Base-by-base conservation (phyloP, 1,284 basidiomycete genomes). In the Marasmius sp. region DNA sequence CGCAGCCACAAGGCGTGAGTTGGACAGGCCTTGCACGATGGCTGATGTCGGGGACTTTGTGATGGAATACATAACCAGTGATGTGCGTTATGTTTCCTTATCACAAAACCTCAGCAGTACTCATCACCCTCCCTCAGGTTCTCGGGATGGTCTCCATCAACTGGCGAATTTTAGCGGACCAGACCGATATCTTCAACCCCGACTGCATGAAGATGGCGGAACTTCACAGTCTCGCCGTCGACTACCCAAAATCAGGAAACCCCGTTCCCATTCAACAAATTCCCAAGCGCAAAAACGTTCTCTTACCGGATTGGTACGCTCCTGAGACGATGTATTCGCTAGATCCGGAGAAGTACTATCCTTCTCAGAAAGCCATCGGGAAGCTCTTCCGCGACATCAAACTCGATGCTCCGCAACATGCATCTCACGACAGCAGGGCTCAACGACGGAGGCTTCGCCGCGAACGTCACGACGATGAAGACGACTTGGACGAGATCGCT, bases 11-110 rank as follows among this genome's bases (percentile, higher is more conserved):
- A 82, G 75, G 66, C 84, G 81, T 58, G 56, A 77, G 2, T 70
- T 92, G 1, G 70, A 80, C 49, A 81, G 81, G 33, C 81, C 76
- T 41, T 86, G 83, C 71, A 90, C 79, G 12, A 89, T 87, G 78
- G 75, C 70, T n/a, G 93, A 89, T 72, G 86, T 92, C 3, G 87
- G 85, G 1, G 84, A 90, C 52, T 93, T 92, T 69, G 84, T 92
- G 10, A 80, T 88, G 58, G 86, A 91, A 62, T 92, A 85, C 62
- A 88, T 90, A 64, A 85, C 78, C 66, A 87, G 82, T 56, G 88
- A 91, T 70, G 85, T 87, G 62, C 63, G 69, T 66, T 64, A 47
- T 39, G 49, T 43, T 60, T 9, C 11, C 18, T 56, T n/a, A n/a
- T 5, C 37, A 27, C 33, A 10, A 34, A 10, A 4, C 39, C 18